These are phyloP conservation scores for Leccinum rimulosum DNA, from an alignment of 768 basidiomycete species.

Conservation along the genomic window DNA sequence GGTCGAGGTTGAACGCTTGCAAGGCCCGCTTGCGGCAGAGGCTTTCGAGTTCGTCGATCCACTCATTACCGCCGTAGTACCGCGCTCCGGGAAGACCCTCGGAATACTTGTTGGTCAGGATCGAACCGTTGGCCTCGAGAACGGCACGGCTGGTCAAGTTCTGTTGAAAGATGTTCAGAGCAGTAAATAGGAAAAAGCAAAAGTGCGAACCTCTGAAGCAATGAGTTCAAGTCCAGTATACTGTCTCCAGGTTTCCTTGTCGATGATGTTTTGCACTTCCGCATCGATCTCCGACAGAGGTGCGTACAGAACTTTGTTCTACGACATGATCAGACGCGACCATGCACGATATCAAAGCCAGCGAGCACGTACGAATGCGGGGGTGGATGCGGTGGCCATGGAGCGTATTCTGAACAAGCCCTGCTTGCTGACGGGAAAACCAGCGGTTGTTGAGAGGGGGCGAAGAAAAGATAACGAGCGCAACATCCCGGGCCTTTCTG, in stretches of 20 bases:
- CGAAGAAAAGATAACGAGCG: constrained; percentile 27
- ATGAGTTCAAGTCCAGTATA: constrained; percentile 97
- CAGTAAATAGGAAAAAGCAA: neutral
- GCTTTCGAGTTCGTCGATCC: constrained; percentile 93
- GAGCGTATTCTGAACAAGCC: constrained; percentile 31
- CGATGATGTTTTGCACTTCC: constrained; percentile 94
- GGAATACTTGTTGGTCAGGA: constrained; percentile 99
- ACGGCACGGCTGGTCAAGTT: constrained; percentile 94
- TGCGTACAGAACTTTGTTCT: constrained; percentile 93
- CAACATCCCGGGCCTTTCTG: constrained; percentile 32
- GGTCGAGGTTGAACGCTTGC: constrained; percentile 93
- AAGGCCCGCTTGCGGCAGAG: constrained; percentile 96
- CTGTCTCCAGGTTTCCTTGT: constrained; percentile 99
- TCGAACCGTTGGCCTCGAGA: constrained; percentile 98
- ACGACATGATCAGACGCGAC: constrained; percentile 2
- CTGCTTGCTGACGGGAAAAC: constrained; percentile 23
- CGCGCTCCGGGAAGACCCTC: constrained; percentile 98
- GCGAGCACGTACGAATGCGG: constrained; percentile 52
- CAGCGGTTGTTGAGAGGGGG: constrained; percentile 20
- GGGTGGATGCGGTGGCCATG: constrained; percentile 62
- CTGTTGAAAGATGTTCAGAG: constrained; percentile 37
- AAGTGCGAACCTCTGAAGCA: constrained; percentile 81
- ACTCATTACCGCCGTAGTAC: constrained; percentile 98
- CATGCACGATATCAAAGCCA: neutral
- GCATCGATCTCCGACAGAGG: constrained; percentile 91